Base-by-base conservation (phyloP, 129 eudicot species). In the Lactuca saligna region DNA sequence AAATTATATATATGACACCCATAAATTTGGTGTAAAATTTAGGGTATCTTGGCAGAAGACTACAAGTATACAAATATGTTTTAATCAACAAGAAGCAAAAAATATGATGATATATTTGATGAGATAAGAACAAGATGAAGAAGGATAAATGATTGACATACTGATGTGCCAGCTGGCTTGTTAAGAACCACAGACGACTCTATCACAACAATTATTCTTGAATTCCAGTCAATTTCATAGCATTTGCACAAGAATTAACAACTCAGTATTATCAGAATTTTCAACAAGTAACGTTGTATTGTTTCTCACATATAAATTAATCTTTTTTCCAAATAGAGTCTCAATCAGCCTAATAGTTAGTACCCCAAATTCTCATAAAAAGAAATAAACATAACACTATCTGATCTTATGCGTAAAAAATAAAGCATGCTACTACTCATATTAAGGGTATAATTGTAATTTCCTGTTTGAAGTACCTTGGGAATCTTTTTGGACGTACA, bases 161-260 rank as follows among this genome's bases (percentile, higher is more conserved):
- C 99, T n/a, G 97, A 85, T 71, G 93, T 89, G 65, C 97, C 99
- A 57, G 99, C 95, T 66, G 99, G 99, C 82, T 94, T 94, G 82
- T 94, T 88, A 38, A 94, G 79, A 62, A 94, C 86, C 76, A 94
- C 97, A 69, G 81, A 94, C 42, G 84, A 72, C 57, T 89, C 96
- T n/a, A 92, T 83, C 55, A 85, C 93, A 61, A 97, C 90, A 72
- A 94, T 71, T 65, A 89, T 79, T 77, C 99, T 86, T 49, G 97
- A 89, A 51, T 63, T 89, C 99, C 99, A 94, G 61, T 94, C 99
- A 75, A 94, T 76, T 73, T 94, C 97, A 72, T 94, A 94, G 72
- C 99, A 94, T 81, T 97, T 94, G 75, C 54, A 0, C 44, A 69
- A 37, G 11, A 48, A 37, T 50, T 9, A 60, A 72, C 2, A 14